Evolutionary conservation across 164 flowering plant species (phyloP).

Genomic region (Sextonia rubra): DNA sequence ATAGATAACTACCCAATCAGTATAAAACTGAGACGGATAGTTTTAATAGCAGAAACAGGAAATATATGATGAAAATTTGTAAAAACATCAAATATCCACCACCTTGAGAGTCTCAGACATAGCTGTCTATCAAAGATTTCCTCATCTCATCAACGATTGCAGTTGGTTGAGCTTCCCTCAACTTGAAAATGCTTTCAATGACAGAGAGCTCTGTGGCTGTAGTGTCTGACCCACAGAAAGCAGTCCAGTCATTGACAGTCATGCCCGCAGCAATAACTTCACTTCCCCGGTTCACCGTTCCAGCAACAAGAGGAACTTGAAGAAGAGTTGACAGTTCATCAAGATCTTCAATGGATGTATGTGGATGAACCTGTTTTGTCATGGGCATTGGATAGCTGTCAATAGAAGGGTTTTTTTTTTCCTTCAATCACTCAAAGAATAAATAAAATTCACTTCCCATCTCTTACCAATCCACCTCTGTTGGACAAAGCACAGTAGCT

Average conservation of each 20-base stretch:
- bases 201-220: constrained; percentile 94
- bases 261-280: constrained; percentile 86
- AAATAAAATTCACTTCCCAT: not conserved
- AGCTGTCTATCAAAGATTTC: constrained; percentile 71
- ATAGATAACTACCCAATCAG: too few relatives aligned
- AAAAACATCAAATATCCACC: not conserved
- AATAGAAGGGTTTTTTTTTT: too few relatives aligned
- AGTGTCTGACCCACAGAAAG: constrained; percentile 91
- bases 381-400: not conserved
- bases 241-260: constrained; percentile 91
- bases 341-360: constrained; percentile 89
- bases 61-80: not conserved
- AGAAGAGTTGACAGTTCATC: constrained; percentile 95
- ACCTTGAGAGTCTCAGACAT: constrained; percentile 21
- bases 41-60: too few relatives aligned
- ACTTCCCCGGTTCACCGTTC: constrained; percentile 89
- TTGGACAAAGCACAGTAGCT: constrained; percentile 84
- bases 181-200: constrained; percentile 83
- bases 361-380: constrained; percentile 75
- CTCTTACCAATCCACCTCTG: constrained; percentile 82
- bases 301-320: constrained; percentile 93
- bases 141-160: constrained; percentile 89
- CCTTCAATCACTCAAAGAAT: not conserved
- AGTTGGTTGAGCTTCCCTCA: constrained; percentile 80
- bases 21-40: too few relatives aligned